These are phyloP conservation scores for Chalciporus chontae DNA, from an alignment of 768 basidiomycete genomes.

Conservation along the genomic window DNA sequence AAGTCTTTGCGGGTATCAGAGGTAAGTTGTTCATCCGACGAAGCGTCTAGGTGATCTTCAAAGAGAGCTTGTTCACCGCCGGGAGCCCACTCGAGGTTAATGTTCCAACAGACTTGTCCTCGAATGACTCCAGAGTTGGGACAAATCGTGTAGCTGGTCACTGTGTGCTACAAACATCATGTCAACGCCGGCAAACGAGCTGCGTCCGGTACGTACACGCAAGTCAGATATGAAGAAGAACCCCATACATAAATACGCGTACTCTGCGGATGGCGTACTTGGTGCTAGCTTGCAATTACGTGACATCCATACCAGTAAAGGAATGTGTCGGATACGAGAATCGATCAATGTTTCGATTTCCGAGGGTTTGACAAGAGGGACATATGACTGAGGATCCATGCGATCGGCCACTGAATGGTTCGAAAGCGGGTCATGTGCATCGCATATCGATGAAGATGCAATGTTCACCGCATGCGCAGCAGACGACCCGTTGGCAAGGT, in stretches of 20 bases:
- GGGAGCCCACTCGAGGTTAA: slow-evolving; percentile 46
- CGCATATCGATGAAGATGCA: background rate
- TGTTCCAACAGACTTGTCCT: slow-evolving; percentile 42
- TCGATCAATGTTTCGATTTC: slow-evolving; percentile 44
- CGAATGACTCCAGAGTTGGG: slow-evolving; percentile 4
- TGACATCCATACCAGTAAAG: slow-evolving; percentile 41
- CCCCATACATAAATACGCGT: slow-evolving; percentile 43
- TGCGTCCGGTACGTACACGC: slow-evolving; percentile 28
- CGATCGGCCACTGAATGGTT: background rate
- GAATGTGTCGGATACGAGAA: slow-evolving; percentile 35
- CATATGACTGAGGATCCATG: background rate
- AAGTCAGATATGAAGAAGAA: slow-evolving; percentile 42
- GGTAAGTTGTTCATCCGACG: background rate
- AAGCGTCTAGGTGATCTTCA: background rate
- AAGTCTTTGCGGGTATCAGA: slow-evolving; percentile 2
- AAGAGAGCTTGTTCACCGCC: slow-evolving; percentile 44
- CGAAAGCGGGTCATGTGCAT: background rate
- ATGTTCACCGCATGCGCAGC: background rate
- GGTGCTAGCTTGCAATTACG: slow-evolving; percentile 28
- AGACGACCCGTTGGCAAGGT: too few species aligned
- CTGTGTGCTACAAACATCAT: slow-evolving; percentile 14
- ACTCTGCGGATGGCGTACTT: slow-evolving; percentile 32
- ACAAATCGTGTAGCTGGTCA: background rate
- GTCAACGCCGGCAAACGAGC: slow-evolving; percentile 1
- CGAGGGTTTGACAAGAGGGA: slow-evolving; percentile 34